Evolutionary conservation across 441 rosid species (phyloP).

Genomic region (Theobroma grandiflorum): DNA sequence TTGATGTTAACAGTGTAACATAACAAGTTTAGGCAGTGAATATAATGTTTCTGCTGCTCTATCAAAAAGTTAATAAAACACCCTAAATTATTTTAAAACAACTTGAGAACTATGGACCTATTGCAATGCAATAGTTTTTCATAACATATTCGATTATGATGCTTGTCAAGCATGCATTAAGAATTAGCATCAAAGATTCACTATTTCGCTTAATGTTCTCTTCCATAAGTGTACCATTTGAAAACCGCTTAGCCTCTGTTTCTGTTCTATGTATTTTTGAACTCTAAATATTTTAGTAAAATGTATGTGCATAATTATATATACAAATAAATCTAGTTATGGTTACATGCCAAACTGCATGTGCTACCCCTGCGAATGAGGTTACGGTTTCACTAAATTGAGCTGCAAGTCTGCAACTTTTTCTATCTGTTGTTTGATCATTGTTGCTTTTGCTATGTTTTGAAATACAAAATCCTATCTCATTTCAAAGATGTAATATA

Average conservation of each 20-base stretch:
- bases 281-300: too few relatives aligned
- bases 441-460: not conserved
- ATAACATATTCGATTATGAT: not conserved
- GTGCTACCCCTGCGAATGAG: not conserved
- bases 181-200: not conserved
- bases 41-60: not conserved
- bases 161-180: not conserved
- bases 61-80: not conserved
- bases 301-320: too few relatives aligned
- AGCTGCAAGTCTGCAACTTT: not conserved
- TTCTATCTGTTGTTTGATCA: not conserved
- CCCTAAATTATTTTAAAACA: not conserved
- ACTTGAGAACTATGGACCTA: not conserved
- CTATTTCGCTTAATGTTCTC: too few relatives aligned
- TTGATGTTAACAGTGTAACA: not conserved
- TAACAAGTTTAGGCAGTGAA: not conserved
- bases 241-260: too few relatives aligned
- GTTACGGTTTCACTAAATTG: not conserved
- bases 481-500: not conserved
- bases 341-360: not conserved
- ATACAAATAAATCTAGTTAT: too few relatives aligned
- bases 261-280: too few relatives aligned
- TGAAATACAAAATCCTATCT: not conserved
- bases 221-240: too few relatives aligned
- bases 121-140: not conserved